Conservation (phyloP, 345 rosid species). For the Trapa incisa region DNA sequence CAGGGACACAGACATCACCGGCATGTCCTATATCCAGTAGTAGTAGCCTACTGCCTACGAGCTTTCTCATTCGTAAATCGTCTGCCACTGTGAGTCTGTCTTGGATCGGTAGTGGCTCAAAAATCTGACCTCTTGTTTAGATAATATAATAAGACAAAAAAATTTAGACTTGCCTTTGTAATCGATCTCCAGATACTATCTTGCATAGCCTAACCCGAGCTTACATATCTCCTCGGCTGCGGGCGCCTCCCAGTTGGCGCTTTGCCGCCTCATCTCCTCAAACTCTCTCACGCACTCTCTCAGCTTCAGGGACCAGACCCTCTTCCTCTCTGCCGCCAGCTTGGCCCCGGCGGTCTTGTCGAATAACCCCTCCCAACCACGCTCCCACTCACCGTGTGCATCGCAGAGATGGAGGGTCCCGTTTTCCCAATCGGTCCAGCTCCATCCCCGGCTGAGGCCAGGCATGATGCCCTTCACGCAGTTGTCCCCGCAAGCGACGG, state of each 20-base stretch:
- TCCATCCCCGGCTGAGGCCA: slow-evolving; percentile 43
- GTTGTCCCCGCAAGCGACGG: slow-evolving; percentile 34
- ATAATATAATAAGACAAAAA: too few species aligned
- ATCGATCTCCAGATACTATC: not conserved
- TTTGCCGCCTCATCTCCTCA: slow-evolving; percentile 29
- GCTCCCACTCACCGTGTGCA: slow-evolving; percentile 54
- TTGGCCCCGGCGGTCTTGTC: slow-evolving; percentile 36
- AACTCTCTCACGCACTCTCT: slow-evolving; percentile 46
- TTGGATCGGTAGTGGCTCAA: too few species aligned
- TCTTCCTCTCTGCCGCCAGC: slow-evolving; percentile 40
- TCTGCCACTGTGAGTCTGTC: too few species aligned
- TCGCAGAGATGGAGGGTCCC: slow-evolving; percentile 55
- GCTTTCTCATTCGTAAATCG: not conserved
- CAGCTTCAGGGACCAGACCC: slow-evolving; percentile 16
- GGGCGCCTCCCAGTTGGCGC: slow-evolving; percentile 59
- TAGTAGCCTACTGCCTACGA: not conserved
- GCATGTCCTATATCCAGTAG: slow-evolving; percentile 58
- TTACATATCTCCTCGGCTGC: slow-evolving; percentile 49
- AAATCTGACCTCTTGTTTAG: too few species aligned
- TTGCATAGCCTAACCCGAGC: slow-evolving; percentile 17
- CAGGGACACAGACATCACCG: slow-evolving; percentile 50
- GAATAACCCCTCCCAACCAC: slow-evolving; percentile 60
- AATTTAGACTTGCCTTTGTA: not conserved
- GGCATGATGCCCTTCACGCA: slow-evolving; percentile 55
- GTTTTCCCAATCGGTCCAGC: slow-evolving; percentile 83